These are phyloP conservation scores for Hypoxylon intermedium DNA, from an alignment of 495 filamentous ascomycete genomes.

Conservation along the genomic window DNA sequence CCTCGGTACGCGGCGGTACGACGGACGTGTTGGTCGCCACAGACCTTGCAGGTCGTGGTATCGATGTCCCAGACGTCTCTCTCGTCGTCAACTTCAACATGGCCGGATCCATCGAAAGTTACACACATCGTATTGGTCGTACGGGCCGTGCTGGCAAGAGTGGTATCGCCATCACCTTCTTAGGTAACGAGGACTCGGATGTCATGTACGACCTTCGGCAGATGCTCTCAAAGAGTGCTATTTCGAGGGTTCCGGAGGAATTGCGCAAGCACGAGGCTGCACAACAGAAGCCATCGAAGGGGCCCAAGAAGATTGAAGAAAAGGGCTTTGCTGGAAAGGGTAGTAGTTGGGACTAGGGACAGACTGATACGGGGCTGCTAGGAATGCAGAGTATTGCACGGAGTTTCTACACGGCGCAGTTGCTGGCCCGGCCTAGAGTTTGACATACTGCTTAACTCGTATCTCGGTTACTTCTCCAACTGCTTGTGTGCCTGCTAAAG, in stretches of 20 bases:
- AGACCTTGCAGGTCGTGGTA: slow-evolving; percentile 95
- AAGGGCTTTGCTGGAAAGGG: slow-evolving; percentile 34
- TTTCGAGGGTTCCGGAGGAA: slow-evolving; percentile 91
- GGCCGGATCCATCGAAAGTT: slow-evolving; percentile 90
- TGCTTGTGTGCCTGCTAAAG: no score
- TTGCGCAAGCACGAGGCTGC: slow-evolving; percentile 92
- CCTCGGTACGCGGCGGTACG: slow-evolving; percentile 78
- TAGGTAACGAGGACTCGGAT: slow-evolving; percentile 91
- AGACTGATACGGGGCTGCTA: neutral
- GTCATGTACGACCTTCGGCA: slow-evolving; percentile 96
- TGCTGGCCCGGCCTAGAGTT: no score
- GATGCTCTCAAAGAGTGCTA: slow-evolving; percentile 91
- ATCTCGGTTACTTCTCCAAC: no score
- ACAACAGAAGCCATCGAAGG: slow-evolving; percentile 70
- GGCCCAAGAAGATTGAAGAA: slow-evolving; percentile 44
- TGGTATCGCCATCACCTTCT: slow-evolving; percentile 95
- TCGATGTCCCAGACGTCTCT: slow-evolving; percentile 93
- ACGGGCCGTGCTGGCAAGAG: slow-evolving; percentile 98
- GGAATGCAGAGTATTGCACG: neutral
- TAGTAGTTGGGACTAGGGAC: slow-evolving; percentile 24
- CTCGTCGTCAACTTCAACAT: slow-evolving; percentile 99
- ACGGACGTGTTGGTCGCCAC: slow-evolving; percentile 95
- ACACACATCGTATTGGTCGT: slow-evolving; percentile 97
- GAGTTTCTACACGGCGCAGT: neutral
- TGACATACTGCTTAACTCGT: no score